Conservation (phyloP, 306 rosid genomes). For the Geum urbanum region DNA sequence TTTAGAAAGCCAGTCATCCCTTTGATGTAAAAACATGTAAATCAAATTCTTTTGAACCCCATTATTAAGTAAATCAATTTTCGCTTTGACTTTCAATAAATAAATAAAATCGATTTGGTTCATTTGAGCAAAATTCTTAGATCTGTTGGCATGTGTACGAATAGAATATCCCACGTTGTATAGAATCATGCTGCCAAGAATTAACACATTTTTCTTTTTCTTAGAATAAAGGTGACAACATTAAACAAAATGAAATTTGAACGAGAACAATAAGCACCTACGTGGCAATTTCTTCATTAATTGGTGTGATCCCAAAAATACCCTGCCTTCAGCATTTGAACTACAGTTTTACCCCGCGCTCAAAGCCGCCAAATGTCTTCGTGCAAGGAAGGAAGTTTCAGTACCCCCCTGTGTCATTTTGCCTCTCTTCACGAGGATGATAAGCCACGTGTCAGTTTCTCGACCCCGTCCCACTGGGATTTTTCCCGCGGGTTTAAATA, state of each 20-base stretch:
- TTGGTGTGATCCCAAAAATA: not conserved
- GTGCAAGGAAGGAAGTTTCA: constrained; percentile 13
- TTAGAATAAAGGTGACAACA: too few relatives aligned
- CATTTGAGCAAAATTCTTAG: too few relatives aligned
- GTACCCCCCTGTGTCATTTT: not conserved
- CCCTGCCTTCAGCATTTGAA: not conserved
- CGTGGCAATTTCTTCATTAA: not conserved
- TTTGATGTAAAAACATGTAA: too few relatives aligned
- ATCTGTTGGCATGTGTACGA: not conserved
- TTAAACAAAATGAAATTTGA: too few relatives aligned
- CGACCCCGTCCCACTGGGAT: constrained; percentile 40
- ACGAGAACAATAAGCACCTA: too few relatives aligned
- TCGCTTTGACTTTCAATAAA: too few relatives aligned
- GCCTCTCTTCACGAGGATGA: constrained; percentile 21
- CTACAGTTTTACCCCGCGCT: not conserved
- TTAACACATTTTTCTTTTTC: too few relatives aligned
- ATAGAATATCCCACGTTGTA: constrained; percentile 12
- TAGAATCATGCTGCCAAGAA: not conserved
- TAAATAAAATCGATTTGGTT: too few relatives aligned
- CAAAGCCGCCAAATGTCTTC: not conserved
- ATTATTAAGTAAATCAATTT: too few relatives aligned
- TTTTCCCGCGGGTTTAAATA: constrained; percentile 38
- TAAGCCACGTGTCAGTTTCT: constrained; percentile 52
- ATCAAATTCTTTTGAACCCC: too few relatives aligned
- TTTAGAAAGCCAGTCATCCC: too few relatives aligned